Evolutionary conservation across 1,139 yeast genomes (phyloP).

Genomic region (Debaryomyces singareniensis): DNA sequence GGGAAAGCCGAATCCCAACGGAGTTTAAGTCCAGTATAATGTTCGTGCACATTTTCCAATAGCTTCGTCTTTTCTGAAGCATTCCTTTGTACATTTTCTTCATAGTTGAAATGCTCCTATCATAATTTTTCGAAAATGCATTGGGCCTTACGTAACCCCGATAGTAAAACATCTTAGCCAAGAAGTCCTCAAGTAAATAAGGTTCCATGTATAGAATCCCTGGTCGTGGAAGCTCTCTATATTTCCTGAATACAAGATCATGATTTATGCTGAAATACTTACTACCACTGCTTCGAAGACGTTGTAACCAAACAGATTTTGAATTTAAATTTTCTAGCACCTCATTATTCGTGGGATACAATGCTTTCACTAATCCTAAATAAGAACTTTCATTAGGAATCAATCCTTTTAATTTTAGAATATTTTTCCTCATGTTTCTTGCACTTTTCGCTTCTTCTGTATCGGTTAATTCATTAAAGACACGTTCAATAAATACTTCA

Average conservation of each 20-base stretch:
- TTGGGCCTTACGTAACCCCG: constrained; percentile 19
- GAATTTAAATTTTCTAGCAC: constrained; percentile 6
- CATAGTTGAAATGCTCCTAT: constrained; percentile 1
- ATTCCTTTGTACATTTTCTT: constrained; percentile 11
- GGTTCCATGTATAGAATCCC: constrained; percentile 26
- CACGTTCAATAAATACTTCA: too few relatives aligned
- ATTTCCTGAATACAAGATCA: constrained; percentile 22
- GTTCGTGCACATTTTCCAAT: constrained; percentile 15
- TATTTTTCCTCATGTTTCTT: too few relatives aligned
- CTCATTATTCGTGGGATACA: constrained; percentile 24
- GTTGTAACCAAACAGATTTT: neutral
- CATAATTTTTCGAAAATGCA: constrained; percentile 9
- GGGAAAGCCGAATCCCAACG: constrained; percentile 22
- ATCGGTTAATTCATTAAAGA: too few relatives aligned
- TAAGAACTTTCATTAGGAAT: too few relatives aligned
- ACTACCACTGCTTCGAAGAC: constrained; percentile 6
- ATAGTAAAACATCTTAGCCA: constrained; percentile 19
- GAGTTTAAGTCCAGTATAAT: constrained; percentile 22
- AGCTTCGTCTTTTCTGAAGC: constrained; percentile 13
- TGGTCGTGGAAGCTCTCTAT: constrained; percentile 28
- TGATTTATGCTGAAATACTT: constrained; percentile 20
- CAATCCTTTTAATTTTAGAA: too few relatives aligned
- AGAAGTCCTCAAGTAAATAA: constrained; percentile 32
- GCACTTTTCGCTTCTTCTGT: too few relatives aligned
- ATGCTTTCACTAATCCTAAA: too few relatives aligned